Conservation (phyloP, 768 basidiomycete genomes). For the Lactarius trivialis region DNA sequence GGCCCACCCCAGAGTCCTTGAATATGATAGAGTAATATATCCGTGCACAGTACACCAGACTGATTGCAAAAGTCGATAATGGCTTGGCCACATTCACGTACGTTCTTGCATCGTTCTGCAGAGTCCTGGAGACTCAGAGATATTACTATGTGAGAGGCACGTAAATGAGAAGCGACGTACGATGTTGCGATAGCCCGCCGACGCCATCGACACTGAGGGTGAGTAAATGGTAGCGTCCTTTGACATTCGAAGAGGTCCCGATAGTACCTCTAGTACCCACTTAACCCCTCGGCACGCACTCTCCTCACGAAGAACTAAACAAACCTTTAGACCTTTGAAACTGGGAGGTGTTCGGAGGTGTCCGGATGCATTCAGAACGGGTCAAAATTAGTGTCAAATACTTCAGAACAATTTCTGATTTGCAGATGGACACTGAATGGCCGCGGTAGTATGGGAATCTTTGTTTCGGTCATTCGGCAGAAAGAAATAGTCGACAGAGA, state of each 20-base stretch:
- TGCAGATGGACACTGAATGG: conserved; percentile 22
- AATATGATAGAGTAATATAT: conserved; percentile 64
- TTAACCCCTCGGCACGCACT: conserved; percentile 51
- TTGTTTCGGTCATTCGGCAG: conserved; percentile 47
- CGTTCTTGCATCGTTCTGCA: conserved; percentile 57
- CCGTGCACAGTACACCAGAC: conserved; percentile 44
- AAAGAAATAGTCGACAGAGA: background rate
- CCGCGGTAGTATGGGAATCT: conserved; percentile 43
- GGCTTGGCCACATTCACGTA: conserved; percentile 54
- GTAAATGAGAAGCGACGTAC: conserved; percentile 31
- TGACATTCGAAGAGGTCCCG: conserved; percentile 12
- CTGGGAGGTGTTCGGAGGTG: too few relatives aligned
- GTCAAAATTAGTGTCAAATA: too few relatives aligned
- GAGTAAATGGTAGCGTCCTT: background rate
- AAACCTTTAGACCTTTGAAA: too few relatives aligned
- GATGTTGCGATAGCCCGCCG: conserved; percentile 62
- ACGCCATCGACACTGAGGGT: conserved; percentile 2
- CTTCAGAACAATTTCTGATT: too few relatives aligned
- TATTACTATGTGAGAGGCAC: conserved; percentile 8
- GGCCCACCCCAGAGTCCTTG: conserved; percentile 63
- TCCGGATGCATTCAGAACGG: too few relatives aligned
- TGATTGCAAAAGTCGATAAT: conserved; percentile 48
- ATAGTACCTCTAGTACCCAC: conserved; percentile 52
- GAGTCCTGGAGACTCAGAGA: conserved; percentile 33
- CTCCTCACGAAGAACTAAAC: too few relatives aligned